These are phyloP conservation scores for Sporothrix brunneoviolacea DNA, from an alignment of 2,329 filamentous ascomycete species.

Conservation along the genomic window DNA sequence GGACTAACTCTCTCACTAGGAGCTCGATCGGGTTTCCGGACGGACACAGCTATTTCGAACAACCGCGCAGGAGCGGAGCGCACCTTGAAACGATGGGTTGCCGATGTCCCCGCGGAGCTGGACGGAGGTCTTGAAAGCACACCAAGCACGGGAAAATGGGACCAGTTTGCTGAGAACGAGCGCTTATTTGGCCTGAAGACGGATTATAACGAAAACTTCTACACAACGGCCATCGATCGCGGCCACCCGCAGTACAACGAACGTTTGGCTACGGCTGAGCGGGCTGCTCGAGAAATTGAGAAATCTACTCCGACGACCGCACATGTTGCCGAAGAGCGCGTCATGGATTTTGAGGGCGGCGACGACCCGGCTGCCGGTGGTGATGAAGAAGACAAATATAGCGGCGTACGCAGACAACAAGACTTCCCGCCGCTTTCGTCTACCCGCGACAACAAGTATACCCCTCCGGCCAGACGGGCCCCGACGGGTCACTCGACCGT, in stretches of 20 bases:
- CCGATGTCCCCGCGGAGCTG: slow-evolving; percentile 53
- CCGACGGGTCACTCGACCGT: slow-evolving; percentile 68
- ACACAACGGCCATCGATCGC: slow-evolving; percentile 86
- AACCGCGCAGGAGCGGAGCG: slow-evolving; percentile 63
- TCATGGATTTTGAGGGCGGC: slow-evolving; percentile 58
- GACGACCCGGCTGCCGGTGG: slow-evolving; percentile 61
- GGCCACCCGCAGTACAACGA: slow-evolving; percentile 75
- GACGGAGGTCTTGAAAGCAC: slow-evolving; percentile 67
- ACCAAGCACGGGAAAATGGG: slow-evolving; percentile 56
- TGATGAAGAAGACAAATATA: slow-evolving; percentile 93
- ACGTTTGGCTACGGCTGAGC: slow-evolving; percentile 70
- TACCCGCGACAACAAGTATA: slow-evolving; percentile 65
- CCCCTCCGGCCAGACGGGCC: slow-evolving; percentile 78
- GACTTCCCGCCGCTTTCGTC: slow-evolving; percentile 59
- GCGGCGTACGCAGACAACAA: slow-evolving; percentile 72
- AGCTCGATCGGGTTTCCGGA: slow-evolving; percentile 65
- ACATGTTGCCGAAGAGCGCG: slow-evolving; percentile 85
- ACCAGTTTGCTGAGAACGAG: slow-evolving; percentile 91
- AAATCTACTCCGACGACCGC: slow-evolving; percentile 63
- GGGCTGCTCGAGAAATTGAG: slow-evolving; percentile 86
- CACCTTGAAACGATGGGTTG: slow-evolving; percentile 74
- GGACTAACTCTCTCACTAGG: slow-evolving; percentile 38
- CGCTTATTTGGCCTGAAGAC: slow-evolving; percentile 79
- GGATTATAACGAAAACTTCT: slow-evolving; percentile 89
- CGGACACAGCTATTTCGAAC: slow-evolving; percentile 82